phyloP scores from a whole-genome alignment of 2,329 filamentous ascomycete species.

The Botryotinia globosa region DNA sequence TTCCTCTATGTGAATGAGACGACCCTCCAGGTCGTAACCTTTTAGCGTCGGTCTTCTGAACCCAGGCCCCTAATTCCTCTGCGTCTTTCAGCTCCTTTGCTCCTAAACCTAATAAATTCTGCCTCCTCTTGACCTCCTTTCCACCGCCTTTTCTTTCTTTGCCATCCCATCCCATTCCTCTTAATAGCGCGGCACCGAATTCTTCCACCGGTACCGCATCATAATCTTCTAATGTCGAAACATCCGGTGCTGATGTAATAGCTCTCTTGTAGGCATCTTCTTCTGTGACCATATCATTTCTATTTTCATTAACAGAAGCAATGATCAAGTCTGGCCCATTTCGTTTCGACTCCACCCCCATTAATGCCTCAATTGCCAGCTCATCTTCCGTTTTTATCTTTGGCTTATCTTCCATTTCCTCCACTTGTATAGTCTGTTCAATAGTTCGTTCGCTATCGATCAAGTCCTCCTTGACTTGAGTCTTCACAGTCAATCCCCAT shows the following conservation, averaged over 20 bases:
- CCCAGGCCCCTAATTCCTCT: constrained; percentile 77
- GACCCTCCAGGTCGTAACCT: constrained; percentile 43
- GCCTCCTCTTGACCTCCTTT: constrained; percentile 65
- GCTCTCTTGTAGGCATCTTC: constrained; percentile 68
- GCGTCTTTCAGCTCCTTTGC: constrained; percentile 74
- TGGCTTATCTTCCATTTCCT: constrained; percentile 32
- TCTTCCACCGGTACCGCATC: constrained; percentile 88
- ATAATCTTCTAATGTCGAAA: constrained; percentile 79
- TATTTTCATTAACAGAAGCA: constrained; percentile 35
- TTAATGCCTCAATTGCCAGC: constrained; percentile 65
- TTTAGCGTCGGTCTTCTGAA: constrained; percentile 61
- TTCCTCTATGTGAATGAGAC: constrained; percentile 24
- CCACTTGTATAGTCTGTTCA: constrained; percentile 22
- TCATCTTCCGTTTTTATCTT: constrained; percentile 50
- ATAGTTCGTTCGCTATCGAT: constrained; percentile 27
- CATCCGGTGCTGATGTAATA: constrained; percentile 68
- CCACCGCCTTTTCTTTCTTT: constrained; percentile 56
- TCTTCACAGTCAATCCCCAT: constrained; percentile 51
- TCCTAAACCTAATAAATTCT: constrained; percentile 82
- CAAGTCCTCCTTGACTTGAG: constrained; percentile 38
- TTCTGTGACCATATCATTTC: constrained; percentile 47
- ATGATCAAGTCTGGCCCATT: constrained; percentile 53
- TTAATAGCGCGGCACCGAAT: constrained; percentile 84
- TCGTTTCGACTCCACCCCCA: constrained; percentile 52
- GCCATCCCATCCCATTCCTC: constrained; percentile 93